phyloP scores from a whole-genome alignment of 192 early-diverging fungal genomes.

The Thamnidium elegans region DNA sequence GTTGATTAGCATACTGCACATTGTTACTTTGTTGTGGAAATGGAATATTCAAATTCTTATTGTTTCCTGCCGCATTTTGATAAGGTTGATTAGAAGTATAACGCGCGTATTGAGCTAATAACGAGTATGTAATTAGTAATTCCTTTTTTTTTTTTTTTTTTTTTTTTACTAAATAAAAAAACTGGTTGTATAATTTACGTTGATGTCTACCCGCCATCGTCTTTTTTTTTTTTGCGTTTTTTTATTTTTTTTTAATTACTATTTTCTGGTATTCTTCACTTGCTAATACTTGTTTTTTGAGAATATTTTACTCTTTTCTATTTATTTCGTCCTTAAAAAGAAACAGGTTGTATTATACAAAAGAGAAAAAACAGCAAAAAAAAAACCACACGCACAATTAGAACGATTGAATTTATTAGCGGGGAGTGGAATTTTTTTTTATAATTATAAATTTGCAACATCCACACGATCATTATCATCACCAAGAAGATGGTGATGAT shows the following conservation, averaged over 20 bases:
- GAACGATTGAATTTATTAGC: no score
- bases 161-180: neutral
- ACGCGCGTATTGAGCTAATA: slow-evolving; percentile 26
- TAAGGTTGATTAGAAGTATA: slow-evolving; percentile 16
- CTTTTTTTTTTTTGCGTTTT: no score
- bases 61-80: neutral
- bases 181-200: slow-evolving; percentile 14
- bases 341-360: no score
- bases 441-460: slow-evolving; percentile 2
- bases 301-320: no score
- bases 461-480: slow-evolving; percentile 21
- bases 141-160: neutral
- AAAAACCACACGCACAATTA: no score
- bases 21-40: slow-evolving; percentile 22
- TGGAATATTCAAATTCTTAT: slow-evolving; percentile 27
- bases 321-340: no score
- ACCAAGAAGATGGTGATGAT: no score
- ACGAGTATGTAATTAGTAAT: neutral
- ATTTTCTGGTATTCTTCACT: no score
- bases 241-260: no score
- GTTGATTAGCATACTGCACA: neutral
- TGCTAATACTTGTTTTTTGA: no score
- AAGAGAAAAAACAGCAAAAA: no score
- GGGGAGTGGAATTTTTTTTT: neutral
- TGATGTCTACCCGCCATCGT: slow-evolving; percentile 29